A percentile compares a stretch with the other conserved stretches of the same genome.
Evolutionary conservation across 2,329 filamentous ascomycete species (phyloP).

Genomic region (Stemphylium vesicarium): DNA sequence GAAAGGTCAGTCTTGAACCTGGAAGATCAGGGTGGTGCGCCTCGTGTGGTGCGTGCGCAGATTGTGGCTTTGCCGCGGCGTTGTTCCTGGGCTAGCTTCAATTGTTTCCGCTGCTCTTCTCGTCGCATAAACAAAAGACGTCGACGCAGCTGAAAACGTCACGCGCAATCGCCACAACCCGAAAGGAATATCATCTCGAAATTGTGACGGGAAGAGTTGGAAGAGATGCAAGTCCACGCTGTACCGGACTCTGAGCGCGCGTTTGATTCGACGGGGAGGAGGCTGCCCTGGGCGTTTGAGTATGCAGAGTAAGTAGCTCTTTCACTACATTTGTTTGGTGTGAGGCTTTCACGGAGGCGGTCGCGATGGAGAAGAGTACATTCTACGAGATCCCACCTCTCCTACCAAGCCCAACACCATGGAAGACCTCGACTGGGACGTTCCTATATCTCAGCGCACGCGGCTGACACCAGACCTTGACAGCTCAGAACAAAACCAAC

Average conservation of each 20-base stretch:
- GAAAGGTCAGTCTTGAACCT: slow-evolving; percentile 19
- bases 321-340: background rate
- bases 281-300: slow-evolving; percentile 68
- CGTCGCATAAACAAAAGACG: slow-evolving; percentile 38
- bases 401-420: background rate
- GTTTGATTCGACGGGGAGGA: slow-evolving; percentile 63
- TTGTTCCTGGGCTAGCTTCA: slow-evolving; percentile 25
- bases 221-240: slow-evolving; percentile 68
- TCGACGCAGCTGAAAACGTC: background rate
- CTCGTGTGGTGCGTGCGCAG: slow-evolving; percentile 22
- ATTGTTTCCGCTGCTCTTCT: slow-evolving; percentile 22
- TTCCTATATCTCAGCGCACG: background rate
- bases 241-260: slow-evolving; percentile 69
- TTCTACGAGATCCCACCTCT: background rate
- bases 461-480: slow-evolving; percentile 23
- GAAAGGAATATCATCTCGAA: background rate
- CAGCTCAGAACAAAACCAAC: slow-evolving; percentile 54
- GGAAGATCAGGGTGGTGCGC: slow-evolving; percentile 21
- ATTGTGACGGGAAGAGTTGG: background rate
- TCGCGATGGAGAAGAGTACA: background rate
- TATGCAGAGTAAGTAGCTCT: slow-evolving; percentile 62
- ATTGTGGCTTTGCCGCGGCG: slow-evolving; percentile 37
- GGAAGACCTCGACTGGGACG: slow-evolving; percentile 1
- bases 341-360: background rate
- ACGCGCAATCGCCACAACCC: slow-evolving; percentile 11